Base-by-base conservation (phyloP, 306 rosid species). In the Begonia masoniana region DNA sequence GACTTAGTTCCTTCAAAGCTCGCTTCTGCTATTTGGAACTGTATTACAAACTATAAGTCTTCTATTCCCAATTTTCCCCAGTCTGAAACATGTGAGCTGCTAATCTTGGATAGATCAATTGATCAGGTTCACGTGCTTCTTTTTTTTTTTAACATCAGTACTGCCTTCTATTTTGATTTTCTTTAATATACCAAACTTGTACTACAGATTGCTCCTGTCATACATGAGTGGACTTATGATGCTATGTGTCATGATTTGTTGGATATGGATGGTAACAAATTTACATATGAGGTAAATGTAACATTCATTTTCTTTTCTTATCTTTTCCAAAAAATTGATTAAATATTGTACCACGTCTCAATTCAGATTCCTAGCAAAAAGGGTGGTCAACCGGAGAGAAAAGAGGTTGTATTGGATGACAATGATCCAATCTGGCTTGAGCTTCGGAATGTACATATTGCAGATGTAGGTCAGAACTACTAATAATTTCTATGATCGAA, bases 151-250 rank as follows among this genome's bases (percentile, higher is more conserved):
- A 41, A 12, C 39, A 7, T 43, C 45, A 35, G 48, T 46, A 62
- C 55, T 58, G 60, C 43, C 64, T 26, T 41, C 55, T 66, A 31
- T 48, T 61, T 68, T 52, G 43, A 69, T 42, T 49, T 46, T 64
- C 17, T 59, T 47, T 21, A 50, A 53, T 47, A 54, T 61, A 23
- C 17, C 68, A 68, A 62, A 60, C 59, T 55, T 54, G 16, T 47
- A 17, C 60, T 43, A 54, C 69, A 91, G 97, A 81, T 91, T 81
- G 94, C 97, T 72, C 96, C 97, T 59, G 69, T 83, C 49, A 85
- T 91, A 68, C 97, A 91, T 65, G 97, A 91, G 66, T 91, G 97
- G 97, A 91, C 97, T 54, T 91, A 91, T 50, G 96, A 91, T 71
- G 97, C 97, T 47, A 91, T 91, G 97, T 74, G 83, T 62, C 96